phyloP scores from a whole-genome alignment of 352 stramenopile genomes.

The Blastocystis sp. region DNA sequence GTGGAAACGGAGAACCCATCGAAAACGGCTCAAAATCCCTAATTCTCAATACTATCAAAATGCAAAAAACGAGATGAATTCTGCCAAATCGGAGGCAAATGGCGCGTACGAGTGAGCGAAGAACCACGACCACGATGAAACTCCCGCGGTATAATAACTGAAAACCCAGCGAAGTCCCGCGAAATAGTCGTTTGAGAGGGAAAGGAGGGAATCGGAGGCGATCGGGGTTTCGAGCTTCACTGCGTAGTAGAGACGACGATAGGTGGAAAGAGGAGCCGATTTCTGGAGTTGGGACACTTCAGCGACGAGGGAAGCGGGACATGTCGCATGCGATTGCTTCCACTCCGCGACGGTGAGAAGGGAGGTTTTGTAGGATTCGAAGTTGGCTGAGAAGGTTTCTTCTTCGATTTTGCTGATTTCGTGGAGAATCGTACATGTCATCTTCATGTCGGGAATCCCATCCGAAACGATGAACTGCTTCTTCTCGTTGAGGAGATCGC shows the following conservation, averaged over 20 bases:
- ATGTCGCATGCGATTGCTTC: background rate
- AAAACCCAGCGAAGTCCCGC: slow-evolving; percentile 97
- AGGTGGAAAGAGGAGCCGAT: background rate
- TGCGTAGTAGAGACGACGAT: background rate
- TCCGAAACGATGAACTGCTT: background rate
- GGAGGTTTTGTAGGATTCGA: background rate
- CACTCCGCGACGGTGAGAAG: background rate
- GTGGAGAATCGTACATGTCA: background rate
- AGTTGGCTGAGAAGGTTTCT: background rate
- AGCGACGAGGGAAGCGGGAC: background rate
- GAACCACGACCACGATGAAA: slow-evolving; percentile 91
- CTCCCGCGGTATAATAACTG: slow-evolving; percentile 93
- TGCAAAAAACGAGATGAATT: slow-evolving; percentile 64
- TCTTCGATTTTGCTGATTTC: background rate
- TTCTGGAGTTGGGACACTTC: background rate
- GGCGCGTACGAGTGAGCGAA: slow-evolving; percentile 97
- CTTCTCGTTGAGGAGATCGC: background rate
- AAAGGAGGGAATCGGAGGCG: background rate
- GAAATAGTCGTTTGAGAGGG: slow-evolving; percentile 70
- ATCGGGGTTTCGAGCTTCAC: background rate
- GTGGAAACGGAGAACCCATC: slow-evolving; percentile 77
- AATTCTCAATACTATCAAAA: slow-evolving; percentile 59
- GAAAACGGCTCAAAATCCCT: slow-evolving; percentile 70
- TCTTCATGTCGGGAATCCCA: background rate
- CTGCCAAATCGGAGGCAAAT: slow-evolving; percentile 90